These are phyloP conservation scores for Persicaria tinctoria DNA, from an alignment of 148 eudicot species.

Conservation along the genomic window DNA sequence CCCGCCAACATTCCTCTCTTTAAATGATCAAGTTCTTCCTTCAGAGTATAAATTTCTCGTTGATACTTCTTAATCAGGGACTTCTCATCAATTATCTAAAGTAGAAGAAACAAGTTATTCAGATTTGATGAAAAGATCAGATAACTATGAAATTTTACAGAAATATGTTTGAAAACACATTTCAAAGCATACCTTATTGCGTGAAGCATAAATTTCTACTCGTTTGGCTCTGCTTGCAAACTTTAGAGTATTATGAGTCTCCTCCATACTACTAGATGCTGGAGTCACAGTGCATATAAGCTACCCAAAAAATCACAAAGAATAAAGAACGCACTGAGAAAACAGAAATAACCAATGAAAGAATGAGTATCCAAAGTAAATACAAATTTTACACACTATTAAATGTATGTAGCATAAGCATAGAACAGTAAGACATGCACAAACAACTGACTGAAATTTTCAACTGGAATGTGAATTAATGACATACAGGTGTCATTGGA, in stretches of 20 bases:
- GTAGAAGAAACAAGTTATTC: slow-evolving; percentile 1
- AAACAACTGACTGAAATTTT: background rate
- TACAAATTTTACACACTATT: background rate
- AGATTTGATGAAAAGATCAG: background rate
- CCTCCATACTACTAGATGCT: slow-evolving; percentile 97
- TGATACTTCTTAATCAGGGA: slow-evolving; percentile 96
- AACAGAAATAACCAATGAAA: background rate
- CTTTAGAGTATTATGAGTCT: slow-evolving; percentile 92
- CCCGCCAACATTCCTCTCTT: slow-evolving; percentile 83
- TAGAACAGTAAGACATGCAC: background rate
- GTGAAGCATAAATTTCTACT: slow-evolving; percentile 94
- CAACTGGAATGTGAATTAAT: background rate
- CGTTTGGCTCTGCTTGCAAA: slow-evolving; percentile 99
- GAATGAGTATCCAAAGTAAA: background rate
- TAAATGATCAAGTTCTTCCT: slow-evolving; percentile 87
- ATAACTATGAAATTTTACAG: background rate
- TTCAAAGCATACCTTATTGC: slow-evolving; percentile 56
- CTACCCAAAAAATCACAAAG: slow-evolving; percentile 29
- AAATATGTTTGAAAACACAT: background rate
- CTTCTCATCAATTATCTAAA: slow-evolving; percentile 95
- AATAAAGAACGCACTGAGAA: slow-evolving; percentile 9
- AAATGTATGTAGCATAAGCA: background rate
- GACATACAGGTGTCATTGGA: background rate
- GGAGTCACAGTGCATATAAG: slow-evolving; percentile 98
- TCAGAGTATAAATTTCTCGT: slow-evolving; percentile 77